Conservation (phyloP, 2,329 filamentous ascomycete genomes). For the Pseudogymnoascus destructans region DNA sequence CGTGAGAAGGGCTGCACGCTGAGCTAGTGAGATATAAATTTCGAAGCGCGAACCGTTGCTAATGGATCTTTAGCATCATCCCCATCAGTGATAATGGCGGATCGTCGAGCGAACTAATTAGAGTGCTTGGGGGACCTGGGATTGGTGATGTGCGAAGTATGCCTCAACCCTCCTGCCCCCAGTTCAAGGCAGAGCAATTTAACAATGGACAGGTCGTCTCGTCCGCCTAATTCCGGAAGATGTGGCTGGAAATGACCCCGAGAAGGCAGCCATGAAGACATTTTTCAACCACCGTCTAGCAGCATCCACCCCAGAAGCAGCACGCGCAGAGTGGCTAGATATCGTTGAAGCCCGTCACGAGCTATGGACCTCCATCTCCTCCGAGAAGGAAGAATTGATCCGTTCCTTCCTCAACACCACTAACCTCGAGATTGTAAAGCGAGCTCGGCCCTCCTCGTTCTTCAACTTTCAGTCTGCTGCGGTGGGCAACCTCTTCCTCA, state of each 20-base stretch:
- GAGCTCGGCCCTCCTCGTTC: conserved; percentile 55
- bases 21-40: conserved; percentile 23
- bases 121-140: conserved; percentile 87
- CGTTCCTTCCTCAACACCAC: conserved; percentile 64
- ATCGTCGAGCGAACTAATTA: conserved; percentile 82
- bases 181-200: not conserved
- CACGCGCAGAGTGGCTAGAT: conserved; percentile 70
- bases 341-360: conserved; percentile 72
- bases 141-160: conserved; percentile 64
- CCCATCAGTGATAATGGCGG: conserved; percentile 95
- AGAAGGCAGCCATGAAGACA: conserved; percentile 61
- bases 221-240: conserved; percentile 75
- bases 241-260: conserved; percentile 36
- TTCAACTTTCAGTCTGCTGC: conserved; percentile 69
- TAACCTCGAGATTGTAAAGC: conserved; percentile 67
- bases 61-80: conserved; percentile 59
- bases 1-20: conserved; percentile 24
- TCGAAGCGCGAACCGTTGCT: conserved; percentile 31
- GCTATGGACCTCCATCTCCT: conserved; percentile 60
- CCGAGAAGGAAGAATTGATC: conserved; percentile 63
- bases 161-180: not conserved
- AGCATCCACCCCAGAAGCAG: conserved; percentile 43
- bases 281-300: conserved; percentile 83
- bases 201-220: conserved; percentile 50
- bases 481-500: conserved; percentile 68